These are phyloP conservation scores for Penicillium sp. DNA, from an alignment of 2,329 filamentous ascomycete species.

Conservation along the genomic window DNA sequence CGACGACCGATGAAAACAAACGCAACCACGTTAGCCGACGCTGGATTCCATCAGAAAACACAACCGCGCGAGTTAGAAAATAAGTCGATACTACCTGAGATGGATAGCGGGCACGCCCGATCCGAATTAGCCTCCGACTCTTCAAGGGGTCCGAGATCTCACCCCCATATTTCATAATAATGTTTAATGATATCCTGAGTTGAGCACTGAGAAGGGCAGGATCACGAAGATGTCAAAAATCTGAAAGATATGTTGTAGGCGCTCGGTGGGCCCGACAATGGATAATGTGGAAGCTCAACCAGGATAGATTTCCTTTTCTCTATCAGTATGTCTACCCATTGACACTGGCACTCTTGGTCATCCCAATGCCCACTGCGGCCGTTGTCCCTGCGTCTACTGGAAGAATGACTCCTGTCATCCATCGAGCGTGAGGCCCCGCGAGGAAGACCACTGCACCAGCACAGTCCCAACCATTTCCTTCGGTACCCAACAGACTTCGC, in stretches of 20 bases:
- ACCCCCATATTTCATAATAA: no score
- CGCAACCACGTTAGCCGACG: background rate
- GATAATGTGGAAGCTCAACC: no score
- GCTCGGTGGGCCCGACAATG: no score
- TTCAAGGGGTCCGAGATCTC: no score
- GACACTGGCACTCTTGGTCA: constrained; percentile 40
- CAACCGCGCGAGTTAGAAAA: background rate
- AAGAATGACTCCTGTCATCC: constrained; percentile 52
- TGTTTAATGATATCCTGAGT: no score
- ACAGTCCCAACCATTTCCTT: constrained; percentile 56
- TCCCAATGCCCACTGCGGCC: constrained; percentile 40
- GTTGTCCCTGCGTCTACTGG: constrained; percentile 51
- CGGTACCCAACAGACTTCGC: constrained; percentile 52
- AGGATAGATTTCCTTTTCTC: background rate
- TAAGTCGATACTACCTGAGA: background rate
- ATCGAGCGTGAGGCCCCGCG: constrained; percentile 52
- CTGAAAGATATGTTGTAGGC: no score
- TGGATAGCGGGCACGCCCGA: background rate
- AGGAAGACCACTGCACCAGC: constrained; percentile 53
- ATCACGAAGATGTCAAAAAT: no score
- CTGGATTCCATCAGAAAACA: background rate
- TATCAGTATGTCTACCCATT: constrained; percentile 19
- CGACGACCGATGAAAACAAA: background rate
- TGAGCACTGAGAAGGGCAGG: no score
- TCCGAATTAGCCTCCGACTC: background rate